phyloP scores from a whole-genome alignment of 768 basidiomycete species.

The Suillus plorans region DNA sequence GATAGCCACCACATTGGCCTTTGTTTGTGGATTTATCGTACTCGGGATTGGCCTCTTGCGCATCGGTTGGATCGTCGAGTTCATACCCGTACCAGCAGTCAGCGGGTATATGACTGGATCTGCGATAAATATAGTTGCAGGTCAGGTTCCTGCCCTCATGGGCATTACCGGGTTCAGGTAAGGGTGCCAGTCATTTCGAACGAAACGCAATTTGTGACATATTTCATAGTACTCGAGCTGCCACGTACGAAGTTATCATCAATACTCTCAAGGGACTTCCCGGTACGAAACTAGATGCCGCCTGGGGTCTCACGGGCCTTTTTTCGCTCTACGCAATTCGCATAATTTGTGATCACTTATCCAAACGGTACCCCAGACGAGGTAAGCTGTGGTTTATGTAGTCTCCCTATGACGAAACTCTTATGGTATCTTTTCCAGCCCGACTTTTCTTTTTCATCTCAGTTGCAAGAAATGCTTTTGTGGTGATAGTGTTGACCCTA shows the following conservation, averaged over 20 bases:
- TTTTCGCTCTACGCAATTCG: constrained; percentile 70
- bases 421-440: constrained; percentile 35
- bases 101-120: constrained; percentile 97
- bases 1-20: constrained; percentile 83
- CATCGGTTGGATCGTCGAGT: constrained; percentile 92
- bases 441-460: constrained; percentile 76
- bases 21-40: constrained; percentile 89
- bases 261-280: constrained; percentile 87
- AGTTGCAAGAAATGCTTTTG: constrained; percentile 81
- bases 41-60: constrained; percentile 87
- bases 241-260: constrained; percentile 87
- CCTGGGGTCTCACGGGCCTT: constrained; percentile 83
- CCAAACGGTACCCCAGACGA: constrained; percentile 60
- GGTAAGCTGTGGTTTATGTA: constrained; percentile 37
- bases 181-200: constrained; percentile 20
- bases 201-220: constrained; percentile 7
- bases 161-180: constrained; percentile 85
- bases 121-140: constrained; percentile 87
- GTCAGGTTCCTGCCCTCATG: constrained; percentile 88
- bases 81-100: constrained; percentile 84
- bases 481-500: constrained; percentile 83
- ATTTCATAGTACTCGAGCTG: constrained; percentile 68
- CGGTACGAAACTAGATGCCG: constrained; percentile 74
- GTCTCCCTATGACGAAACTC: neutral
- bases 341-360: constrained; percentile 47